These are phyloP conservation scores for Phylloporus rhodoxanthus DNA, from an alignment of 768 basidiomycete species.

Conservation along the genomic window DNA sequence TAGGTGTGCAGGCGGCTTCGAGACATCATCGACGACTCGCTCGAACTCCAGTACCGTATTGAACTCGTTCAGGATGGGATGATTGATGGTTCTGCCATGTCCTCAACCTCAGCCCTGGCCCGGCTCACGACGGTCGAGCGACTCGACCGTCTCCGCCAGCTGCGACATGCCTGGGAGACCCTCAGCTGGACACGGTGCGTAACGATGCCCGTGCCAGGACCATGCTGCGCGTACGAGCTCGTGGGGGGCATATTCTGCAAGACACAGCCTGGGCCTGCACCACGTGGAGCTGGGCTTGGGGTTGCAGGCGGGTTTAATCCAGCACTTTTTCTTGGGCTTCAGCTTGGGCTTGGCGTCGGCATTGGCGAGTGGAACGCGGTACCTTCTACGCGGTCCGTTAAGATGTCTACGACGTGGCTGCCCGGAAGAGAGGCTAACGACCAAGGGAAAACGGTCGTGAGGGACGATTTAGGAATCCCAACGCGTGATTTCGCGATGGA, in stretches of 20 bases:
- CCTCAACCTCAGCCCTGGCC: not conserved
- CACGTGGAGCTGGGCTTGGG: not conserved
- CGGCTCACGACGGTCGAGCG: conserved; percentile 23
- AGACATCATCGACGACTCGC: conserved; percentile 20
- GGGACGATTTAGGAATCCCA: conserved; percentile 35
- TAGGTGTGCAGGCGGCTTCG: conserved; percentile 22
- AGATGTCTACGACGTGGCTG: conserved; percentile 18
- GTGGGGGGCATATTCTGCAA: conserved; percentile 56
- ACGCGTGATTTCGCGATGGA: conserved; percentile 61
- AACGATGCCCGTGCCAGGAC: conserved; percentile 29
- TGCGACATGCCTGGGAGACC: conserved; percentile 34
- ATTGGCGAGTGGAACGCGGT: not conserved
- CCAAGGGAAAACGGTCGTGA: conserved; percentile 12
- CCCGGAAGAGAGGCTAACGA: conserved; percentile 1
- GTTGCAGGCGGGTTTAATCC: not conserved
- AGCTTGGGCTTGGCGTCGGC: not conserved
- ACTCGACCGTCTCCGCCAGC: conserved; percentile 29
- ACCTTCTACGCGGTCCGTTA: not conserved
- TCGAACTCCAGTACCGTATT: conserved; percentile 34
- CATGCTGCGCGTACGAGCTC: conserved; percentile 52
- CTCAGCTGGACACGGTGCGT: conserved; percentile 24
- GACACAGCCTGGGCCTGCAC: conserved; percentile 14
- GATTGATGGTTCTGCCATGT: conserved; percentile 12
- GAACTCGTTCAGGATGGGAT: conserved; percentile 38
- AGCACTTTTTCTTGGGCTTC: not conserved